These are phyloP conservation scores for Metarhizium robertsii DNA, from an alignment of 2,329 filamentous ascomycete genomes.

Conservation along the genomic window DNA sequence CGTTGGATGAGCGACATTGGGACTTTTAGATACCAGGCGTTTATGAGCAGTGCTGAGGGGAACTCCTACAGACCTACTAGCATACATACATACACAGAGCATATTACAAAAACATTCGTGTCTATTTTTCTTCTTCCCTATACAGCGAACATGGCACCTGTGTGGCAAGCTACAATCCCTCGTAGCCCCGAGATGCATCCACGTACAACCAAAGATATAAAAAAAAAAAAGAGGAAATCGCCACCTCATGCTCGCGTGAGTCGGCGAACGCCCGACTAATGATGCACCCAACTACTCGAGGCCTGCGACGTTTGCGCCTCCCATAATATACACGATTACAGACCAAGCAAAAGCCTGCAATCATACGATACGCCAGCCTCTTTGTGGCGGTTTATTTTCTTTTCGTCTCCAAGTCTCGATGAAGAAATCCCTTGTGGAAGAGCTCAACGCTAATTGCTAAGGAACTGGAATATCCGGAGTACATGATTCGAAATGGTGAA, in stretches of 20 bases:
- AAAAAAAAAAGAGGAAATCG: not conserved
- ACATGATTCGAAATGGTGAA: not conserved
- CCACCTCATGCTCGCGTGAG: not conserved
- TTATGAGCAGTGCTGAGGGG: not conserved
- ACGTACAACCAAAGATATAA: not conserved
- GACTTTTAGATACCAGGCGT: not conserved
- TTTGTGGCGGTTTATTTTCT: not conserved
- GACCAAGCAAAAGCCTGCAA: not conserved
- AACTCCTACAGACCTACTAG: not conserved
- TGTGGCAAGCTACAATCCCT: not conserved
- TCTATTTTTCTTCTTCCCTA: not conserved
- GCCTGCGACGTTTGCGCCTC: not conserved
- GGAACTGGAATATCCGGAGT: not conserved
- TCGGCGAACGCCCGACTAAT: not conserved
- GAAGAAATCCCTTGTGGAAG: not conserved
- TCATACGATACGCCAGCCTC: not conserved
- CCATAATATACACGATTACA: not conserved
- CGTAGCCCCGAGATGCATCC: not conserved
- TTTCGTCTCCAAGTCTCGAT: not conserved
- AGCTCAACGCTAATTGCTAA: not conserved
- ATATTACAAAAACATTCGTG: not conserved
- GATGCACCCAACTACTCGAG: not conserved
- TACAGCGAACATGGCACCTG: not conserved
- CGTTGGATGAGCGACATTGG: not conserved
- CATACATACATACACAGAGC: not conserved